These are phyloP conservation scores for Aspergillus calidoustus DNA, from an alignment of 2,329 filamentous ascomycete species.

Conservation along the genomic window DNA sequence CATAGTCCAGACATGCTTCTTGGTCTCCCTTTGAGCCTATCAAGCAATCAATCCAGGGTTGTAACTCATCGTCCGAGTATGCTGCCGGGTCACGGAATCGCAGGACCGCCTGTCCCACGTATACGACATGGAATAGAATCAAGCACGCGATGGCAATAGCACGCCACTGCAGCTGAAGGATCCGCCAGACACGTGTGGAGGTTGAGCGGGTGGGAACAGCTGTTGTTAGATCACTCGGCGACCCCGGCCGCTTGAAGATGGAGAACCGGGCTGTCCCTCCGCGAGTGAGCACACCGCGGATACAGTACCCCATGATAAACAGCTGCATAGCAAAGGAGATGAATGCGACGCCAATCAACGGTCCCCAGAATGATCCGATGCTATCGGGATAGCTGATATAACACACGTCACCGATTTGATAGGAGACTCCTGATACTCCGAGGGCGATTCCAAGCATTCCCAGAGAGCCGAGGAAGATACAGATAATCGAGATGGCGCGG, in stretches of 20 bases:
- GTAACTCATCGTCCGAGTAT: neutral
- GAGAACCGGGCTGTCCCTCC: constrained; percentile 1
- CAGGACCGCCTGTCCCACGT: neutral
- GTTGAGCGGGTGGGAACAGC: neutral
- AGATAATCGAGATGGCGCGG: neutral
- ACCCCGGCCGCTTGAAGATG: constrained; percentile 7
- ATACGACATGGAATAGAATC: constrained; percentile 5
- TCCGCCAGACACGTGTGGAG: neutral
- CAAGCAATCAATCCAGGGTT: constrained; percentile 10
- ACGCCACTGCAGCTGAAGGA: constrained; percentile 12
- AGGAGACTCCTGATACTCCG: constrained; percentile 15
- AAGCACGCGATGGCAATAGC: constrained; percentile 6
- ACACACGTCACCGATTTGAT: constrained; percentile 15
- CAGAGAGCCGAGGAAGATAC: constrained; percentile 13
- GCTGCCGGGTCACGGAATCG: neutral
- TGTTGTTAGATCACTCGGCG: neutral
- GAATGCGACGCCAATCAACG: constrained; percentile 6
- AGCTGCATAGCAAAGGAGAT: constrained; percentile 5
- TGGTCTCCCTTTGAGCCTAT: neutral
- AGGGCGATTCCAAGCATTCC: constrained; percentile 10
- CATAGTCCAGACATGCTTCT: neutral
- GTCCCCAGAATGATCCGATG: constrained; percentile 14
- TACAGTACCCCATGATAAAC: constrained; percentile 8
- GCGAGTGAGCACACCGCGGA: constrained; percentile 5
- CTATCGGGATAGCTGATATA: constrained; percentile 9